Percentiles rank a stretch among this genome's conserved stretches.
Conservation (phyloP, 2,329 filamentous ascomycete species). For the Aaosphaeria pasadenensis region DNA sequence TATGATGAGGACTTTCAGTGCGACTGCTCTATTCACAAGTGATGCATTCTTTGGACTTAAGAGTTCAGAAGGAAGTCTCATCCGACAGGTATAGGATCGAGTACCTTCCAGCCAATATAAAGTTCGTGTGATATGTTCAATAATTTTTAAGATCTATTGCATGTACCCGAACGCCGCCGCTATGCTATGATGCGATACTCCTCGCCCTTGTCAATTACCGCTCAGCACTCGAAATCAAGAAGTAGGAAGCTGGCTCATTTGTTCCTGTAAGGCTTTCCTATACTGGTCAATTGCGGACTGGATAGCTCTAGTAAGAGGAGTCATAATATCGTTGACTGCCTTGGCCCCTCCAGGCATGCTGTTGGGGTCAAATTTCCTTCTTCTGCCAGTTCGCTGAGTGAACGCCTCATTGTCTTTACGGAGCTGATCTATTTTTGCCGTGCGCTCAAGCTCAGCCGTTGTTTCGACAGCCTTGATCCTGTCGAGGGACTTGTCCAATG, state of each 20-base stretch:
- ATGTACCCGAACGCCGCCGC: slow-evolving; percentile 21
- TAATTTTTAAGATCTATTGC: too few relatives aligned
- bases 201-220: background rate
- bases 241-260: slow-evolving; percentile 31
- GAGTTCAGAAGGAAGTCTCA: too few relatives aligned
- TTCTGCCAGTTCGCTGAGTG: slow-evolving; percentile 70
- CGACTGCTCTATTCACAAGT: too few relatives aligned
- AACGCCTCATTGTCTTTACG: slow-evolving; percentile 70
- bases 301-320: slow-evolving; percentile 69
- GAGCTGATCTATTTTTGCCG: slow-evolving; percentile 62
- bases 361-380: slow-evolving; percentile 65
- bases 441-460: slow-evolving; percentile 73
- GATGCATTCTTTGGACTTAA: too few relatives aligned
- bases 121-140: too few relatives aligned
- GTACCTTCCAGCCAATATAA: too few relatives aligned
- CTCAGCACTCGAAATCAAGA: background rate
- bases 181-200: slow-evolving; percentile 19
- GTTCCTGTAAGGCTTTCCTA: slow-evolving; percentile 63
- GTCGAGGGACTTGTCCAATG: slow-evolving; percentile 70
- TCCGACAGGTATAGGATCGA: too few relatives aligned
- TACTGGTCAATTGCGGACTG: slow-evolving; percentile 70
- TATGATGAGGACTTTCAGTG: too few relatives aligned
- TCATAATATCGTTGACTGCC: slow-evolving; percentile 73
- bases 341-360: slow-evolving; percentile 71
- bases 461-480: slow-evolving; percentile 78